These are phyloP conservation scores for Xanthoparmelia taractica DNA, from an alignment of 495 filamentous ascomycete genomes.

Conservation along the genomic window DNA sequence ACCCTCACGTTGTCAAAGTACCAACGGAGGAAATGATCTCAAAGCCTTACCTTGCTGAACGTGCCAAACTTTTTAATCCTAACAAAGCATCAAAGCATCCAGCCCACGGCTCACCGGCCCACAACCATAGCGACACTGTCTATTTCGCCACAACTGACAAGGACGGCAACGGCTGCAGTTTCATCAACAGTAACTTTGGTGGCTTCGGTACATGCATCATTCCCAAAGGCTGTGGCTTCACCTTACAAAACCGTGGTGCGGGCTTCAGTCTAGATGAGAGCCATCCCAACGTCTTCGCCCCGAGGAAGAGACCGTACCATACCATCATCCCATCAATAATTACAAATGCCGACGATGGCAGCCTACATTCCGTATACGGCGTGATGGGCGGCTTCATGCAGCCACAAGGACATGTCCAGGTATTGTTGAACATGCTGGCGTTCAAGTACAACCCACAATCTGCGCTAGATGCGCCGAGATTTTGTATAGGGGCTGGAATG, in stretches of 20 bases:
- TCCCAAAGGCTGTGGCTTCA: conserved; percentile 77
- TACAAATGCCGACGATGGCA: conserved; percentile 63
- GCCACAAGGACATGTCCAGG: conserved; percentile 94
- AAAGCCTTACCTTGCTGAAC: conserved; percentile 55
- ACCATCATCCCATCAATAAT: conserved; percentile 94
- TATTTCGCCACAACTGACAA: conserved; percentile 81
- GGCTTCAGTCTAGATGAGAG: conserved; percentile 61
- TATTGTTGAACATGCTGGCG: conserved; percentile 80
- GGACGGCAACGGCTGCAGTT: conserved; percentile 80
- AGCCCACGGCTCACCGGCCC: conserved; percentile 59
- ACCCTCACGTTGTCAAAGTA: conserved; percentile 61
- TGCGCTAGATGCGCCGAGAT: conserved; percentile 80
- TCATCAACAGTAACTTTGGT: conserved; percentile 93
- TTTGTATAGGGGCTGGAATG: conserved; percentile 71
- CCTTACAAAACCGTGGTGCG: conserved; percentile 86
- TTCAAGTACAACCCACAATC: conserved; percentile 82
- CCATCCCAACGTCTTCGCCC: conserved; percentile 74
- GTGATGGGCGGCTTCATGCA: conserved; percentile 99
- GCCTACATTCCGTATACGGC: conserved; percentile 76
- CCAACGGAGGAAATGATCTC: conserved; percentile 57
- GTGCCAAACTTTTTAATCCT: conserved; percentile 62
- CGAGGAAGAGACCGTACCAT: conserved; percentile 88
- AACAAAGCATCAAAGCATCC: conserved; percentile 47
- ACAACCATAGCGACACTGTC: conserved; percentile 77
- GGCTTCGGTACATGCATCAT: conserved; percentile 88